phyloP scores from a whole-genome alignment of 371 early-diverging fungal genomes.

The Dichotomocladium elegans region DNA sequence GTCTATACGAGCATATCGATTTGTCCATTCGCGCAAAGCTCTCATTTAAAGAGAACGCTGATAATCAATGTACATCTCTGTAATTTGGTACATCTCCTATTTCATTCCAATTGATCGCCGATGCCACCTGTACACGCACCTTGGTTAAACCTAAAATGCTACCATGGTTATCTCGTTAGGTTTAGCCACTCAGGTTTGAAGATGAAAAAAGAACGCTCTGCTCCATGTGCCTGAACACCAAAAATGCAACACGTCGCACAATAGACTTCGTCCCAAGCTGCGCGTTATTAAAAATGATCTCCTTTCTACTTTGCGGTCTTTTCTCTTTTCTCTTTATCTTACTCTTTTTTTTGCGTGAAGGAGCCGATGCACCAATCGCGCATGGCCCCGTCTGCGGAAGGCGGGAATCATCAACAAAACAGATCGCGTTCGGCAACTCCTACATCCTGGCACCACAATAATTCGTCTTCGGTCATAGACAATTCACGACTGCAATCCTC shows the following conservation, averaged over 20 bases:
- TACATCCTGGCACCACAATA: neutral
- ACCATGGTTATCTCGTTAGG: too few species aligned
- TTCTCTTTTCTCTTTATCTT: slow-evolving; percentile 1
- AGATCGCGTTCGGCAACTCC: neutral
- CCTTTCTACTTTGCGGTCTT: neutral
- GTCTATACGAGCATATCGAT: too few species aligned
- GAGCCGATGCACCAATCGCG: slow-evolving; percentile 12
- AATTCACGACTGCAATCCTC: neutral
- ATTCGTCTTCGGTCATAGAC: neutral
- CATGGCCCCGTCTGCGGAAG: slow-evolving; percentile 5
- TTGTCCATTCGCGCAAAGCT: too few species aligned
- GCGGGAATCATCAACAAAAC: slow-evolving; percentile 1
- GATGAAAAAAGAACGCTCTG: too few species aligned
- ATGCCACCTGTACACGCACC: too few species aligned
- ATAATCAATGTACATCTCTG: too few species aligned
- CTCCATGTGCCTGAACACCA: slow-evolving; percentile 3
- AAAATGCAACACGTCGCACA: neutral
- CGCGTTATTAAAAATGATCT: neutral
- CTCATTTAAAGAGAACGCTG: too few species aligned
- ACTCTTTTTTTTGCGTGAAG: neutral
- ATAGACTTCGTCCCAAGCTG: neutral
- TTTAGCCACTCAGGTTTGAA: too few species aligned
- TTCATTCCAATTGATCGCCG: too few species aligned
- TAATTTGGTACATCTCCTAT: too few species aligned
- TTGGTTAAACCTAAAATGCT: too few species aligned